These are phyloP conservation scores for Tulasnella sp. DNA, from an alignment of 768 basidiomycete species.

Conservation along the genomic window DNA sequence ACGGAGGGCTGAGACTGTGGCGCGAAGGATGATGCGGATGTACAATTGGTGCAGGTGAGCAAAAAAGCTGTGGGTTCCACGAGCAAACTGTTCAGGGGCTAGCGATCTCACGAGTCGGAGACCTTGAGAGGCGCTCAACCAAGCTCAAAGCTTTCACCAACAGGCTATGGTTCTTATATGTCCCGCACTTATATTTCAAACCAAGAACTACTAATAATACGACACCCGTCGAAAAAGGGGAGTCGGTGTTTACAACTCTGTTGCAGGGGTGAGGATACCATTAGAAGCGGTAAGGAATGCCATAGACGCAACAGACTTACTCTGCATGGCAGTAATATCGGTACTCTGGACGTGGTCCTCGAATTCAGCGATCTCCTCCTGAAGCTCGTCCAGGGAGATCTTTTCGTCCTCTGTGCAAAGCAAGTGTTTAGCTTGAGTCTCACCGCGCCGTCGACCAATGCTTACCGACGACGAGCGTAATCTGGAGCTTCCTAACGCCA, in stretches of 20 bases:
- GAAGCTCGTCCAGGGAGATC: slow-evolving; percentile 87
- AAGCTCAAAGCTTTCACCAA: neutral
- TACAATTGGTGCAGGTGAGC: neutral
- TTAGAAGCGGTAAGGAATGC: neutral
- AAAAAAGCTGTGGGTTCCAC: neutral
- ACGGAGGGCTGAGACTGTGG: neutral
- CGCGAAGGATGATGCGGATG: neutral
- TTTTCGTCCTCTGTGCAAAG: slow-evolving; percentile 84
- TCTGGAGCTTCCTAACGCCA: slow-evolving; percentile 90
- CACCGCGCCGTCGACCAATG: slow-evolving; percentile 43
- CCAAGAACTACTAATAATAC: neutral
- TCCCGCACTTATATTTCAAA: slow-evolving; percentile 5
- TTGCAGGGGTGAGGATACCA: neutral
- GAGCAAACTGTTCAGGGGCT: slow-evolving; percentile 9
- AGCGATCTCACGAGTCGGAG: neutral
- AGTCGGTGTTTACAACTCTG: neutral
- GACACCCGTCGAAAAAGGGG: neutral
- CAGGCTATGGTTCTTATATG: neutral
- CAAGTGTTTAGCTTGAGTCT: neutral
- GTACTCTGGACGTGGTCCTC: slow-evolving; percentile 89
- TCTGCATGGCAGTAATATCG: slow-evolving; percentile 92
- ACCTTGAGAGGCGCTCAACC: neutral
- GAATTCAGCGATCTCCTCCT: slow-evolving; percentile 82
- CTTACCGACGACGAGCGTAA: slow-evolving; percentile 52
- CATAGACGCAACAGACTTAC: slow-evolving; percentile 42